Base-by-base conservation (phyloP, 257 asterid genomes). In the Fraxinus quadrangulata region DNA sequence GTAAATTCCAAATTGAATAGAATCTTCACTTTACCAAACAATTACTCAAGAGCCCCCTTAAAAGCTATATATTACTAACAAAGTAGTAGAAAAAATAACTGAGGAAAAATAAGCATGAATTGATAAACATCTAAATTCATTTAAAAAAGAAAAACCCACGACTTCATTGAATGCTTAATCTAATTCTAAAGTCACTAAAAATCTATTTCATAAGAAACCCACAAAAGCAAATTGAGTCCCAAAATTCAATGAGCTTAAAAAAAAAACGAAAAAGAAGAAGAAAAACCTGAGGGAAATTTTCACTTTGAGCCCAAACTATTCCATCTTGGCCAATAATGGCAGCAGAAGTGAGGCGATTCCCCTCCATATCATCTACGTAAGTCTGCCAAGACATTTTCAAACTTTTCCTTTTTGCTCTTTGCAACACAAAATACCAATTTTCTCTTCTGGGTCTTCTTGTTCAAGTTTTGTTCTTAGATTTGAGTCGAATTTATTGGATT, bases 311-410 rank as follows among this genome's bases (percentile, higher is more conserved):
- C 68, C 68, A 61, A 61, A 23, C 68, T 8, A 31, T 23, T 10
- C 68, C 68, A 9, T 61, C 68, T 24, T 61, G 68, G 68, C 68
- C 68, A 61, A 61, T 23, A 61, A 61, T 61, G 16, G 69, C 69
- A 23, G 69, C 69, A 63, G 69, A 23, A 63, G 17, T 63, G 34
- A 63, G 68, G 33, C 68, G 68, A 63, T 21, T 63, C 33, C 68
- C 68, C 19, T 63, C 68, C 68, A 63, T 63, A 24, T 63, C 68
- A 12, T 63, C 68, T 24, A 63, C 68, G 1, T 24, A 63, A 24
- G 69, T 63, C 34, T 63, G 69, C 69, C 69, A 63, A 63, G 69
- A 63, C 69, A 63, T 63, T 63, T 63, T 63, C 16, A 56, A 23
- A 16, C 9, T 54, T 54, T 19, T 56, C 21, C 17, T 19, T n/a